Evolutionary conservation across 305 asterid genomes (phyloP), one percentile per base, ranked within the genome.

Genomic region (Fraxinus paxiana): DNA sequence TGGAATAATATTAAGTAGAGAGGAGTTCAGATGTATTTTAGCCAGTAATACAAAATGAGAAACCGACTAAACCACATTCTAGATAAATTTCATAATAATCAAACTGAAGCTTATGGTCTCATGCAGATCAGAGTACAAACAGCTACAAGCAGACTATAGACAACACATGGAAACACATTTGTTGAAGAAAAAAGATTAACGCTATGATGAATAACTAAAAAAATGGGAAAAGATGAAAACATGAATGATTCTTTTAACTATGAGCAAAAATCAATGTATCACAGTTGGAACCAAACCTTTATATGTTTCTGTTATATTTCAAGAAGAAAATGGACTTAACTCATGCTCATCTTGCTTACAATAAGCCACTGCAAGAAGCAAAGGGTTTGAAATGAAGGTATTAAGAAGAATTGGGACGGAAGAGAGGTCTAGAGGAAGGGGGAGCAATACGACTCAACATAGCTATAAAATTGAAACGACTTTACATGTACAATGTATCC

Each of bases 281-380:
- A 15, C 63, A n/a, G 24, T 22, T 1, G 7, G 24, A 54, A 73
- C 83, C 92, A 81, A 75, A 94, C 99, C 99, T 94, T 97, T 91
- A 83, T 94, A 96, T 33, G 98, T 94, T 81, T 98, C 98, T 63
- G 98, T 91, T 83, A 96, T 91, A 85, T 96, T 96, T 97, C 98
- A 96, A 28, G 98, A 89, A 83, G 97, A 91, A 88, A 89, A 96
- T 56, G 98, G 97, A 22, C 95, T 98, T 83, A 88, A 83, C 75
- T 94, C 98, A 82, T 81, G 88, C 61, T 91, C 97, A 26, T 91
- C 97, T 93, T 96, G 75, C 91, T 92, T 59, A 88, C 85, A 61
- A 90, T 92, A 81, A 94, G 93, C 99, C 98, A 96, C 99, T 94
- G 91, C 82, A 83, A 86, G 86, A 89, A 86, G 83, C 71, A 80